Evolutionary conservation across 495 filamentous ascomycete species (phyloP).

Genomic region (Penicillium subrubescens): DNA sequence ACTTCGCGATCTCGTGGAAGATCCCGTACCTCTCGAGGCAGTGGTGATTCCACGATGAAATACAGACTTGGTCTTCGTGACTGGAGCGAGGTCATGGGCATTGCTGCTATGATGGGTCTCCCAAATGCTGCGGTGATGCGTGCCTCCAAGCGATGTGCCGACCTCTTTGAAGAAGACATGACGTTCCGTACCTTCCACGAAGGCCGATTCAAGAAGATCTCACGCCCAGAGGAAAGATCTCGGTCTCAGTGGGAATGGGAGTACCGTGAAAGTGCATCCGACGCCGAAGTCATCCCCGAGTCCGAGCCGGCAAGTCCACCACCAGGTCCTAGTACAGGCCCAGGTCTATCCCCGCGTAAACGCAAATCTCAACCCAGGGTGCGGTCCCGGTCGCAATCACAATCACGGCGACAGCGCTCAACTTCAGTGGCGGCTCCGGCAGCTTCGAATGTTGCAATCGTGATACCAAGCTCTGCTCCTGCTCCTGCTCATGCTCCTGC

Average conservation of each 20-base stretch:
- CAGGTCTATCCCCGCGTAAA: background rate
- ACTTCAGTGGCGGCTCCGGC: background rate
- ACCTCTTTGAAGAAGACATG: conserved; percentile 69
- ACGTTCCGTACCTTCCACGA: conserved; percentile 58
- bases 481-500: background rate
- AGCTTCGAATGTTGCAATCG: background rate
- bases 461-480: background rate
- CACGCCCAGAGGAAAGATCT: conserved; percentile 14
- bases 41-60: background rate
- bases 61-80: conserved; percentile 57
- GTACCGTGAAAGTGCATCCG: conserved; percentile 28
- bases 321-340: background rate
- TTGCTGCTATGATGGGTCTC: conserved; percentile 72
- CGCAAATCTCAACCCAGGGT: background rate
- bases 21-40: conserved; percentile 13
- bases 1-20: conserved; percentile 21
- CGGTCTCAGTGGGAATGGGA: conserved; percentile 31
- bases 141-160: conserved; percentile 67
- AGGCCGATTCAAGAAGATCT: conserved; percentile 29
- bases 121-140: conserved; percentile 60
- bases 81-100: conserved; percentile 78
- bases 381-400: background rate
- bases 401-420: background rate
- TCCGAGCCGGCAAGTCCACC: background rate
- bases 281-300: conserved; percentile 5